These are phyloP conservation scores for Podaxis sp. DNA, from an alignment of 768 basidiomycete species.

Conservation along the genomic window DNA sequence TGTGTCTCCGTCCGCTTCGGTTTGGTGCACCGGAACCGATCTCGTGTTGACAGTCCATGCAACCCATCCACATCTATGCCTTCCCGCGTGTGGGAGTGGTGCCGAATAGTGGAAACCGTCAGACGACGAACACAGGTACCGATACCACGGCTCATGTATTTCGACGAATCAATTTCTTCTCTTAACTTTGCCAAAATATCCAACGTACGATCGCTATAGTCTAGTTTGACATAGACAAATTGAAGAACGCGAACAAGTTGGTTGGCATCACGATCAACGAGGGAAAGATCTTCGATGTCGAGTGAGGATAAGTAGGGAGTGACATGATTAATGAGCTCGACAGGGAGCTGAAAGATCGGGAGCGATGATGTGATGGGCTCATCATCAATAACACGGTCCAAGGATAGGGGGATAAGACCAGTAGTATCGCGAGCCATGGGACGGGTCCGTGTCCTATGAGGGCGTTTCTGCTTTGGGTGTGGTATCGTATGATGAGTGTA, in stretches of 20 bases:
- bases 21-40: neutral
- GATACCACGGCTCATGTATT: constrained; percentile 5
- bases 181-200: constrained; percentile 12
- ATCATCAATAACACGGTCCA: constrained; percentile 24
- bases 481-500: constrained; percentile 3
- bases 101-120: constrained; percentile 14
- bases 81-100: constrained; percentile 5
- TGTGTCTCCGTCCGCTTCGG: neutral
- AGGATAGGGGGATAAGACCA: constrained; percentile 18
- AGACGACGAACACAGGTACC: constrained; percentile 24
- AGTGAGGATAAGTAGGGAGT: constrained; percentile 23
- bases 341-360: constrained; percentile 27
- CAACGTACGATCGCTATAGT: constrained; percentile 15
- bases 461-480: neutral
- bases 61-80: constrained; percentile 1
- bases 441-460: neutral
- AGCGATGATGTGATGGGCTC: constrained; percentile 21
- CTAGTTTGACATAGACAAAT: constrained; percentile 23
- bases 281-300: constrained; percentile 25
- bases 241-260: constrained; percentile 24
- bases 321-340: constrained; percentile 27
- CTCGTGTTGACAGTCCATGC: neutral
- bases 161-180: neutral
- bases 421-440: constrained; percentile 14
- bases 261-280: constrained; percentile 28